Evolutionary conservation across 2,329 filamentous ascomycete genomes (phyloP), one percentile per base, ranked within the genome.

Genomic region (Colletotrichum sp.): DNA sequence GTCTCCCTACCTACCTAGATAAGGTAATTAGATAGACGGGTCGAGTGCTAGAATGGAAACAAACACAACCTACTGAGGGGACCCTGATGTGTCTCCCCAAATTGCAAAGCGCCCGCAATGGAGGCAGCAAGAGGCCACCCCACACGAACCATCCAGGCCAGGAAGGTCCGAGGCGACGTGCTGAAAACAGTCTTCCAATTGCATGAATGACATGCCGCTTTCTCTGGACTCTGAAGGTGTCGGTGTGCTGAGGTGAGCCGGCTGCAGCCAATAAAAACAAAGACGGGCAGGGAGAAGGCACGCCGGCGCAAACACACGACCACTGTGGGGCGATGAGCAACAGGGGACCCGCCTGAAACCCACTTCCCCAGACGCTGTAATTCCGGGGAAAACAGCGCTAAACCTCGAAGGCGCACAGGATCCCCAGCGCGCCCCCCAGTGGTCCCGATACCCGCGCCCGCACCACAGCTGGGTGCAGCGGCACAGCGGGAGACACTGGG

Each of bases 281-380:
- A 59, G 55, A 28, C 13, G 55, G 66, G 60, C 67, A 63, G 55
- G 36, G 28, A 30, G 18, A 21, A 60, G 32, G 49, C 21, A 62
- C 63, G 39, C 9, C 26, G n/a, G 52, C 30, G 26, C 39, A 36
- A 15, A 39, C 24, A 55, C 60, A 55, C 34, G 30, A 30, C 59
- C 21, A 28, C 7, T 73, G 74, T 76, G 74, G 64, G 74, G 74
- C 59, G 49, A 26, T 72, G 67, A 36, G 34, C 65, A 36, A 18
- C 52, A 24, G 34, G 74, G 72, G 66, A 52, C 30, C 67, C 62
- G 66, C 76, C 60, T 32, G 34, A 64, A 55, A 68, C 66, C 76
- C 76, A 78, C 76, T 78, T 78, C 76, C 76, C 76, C 76, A 78
- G 76, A 78, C 75, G 64, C 75, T 78, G 76, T 75, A 68, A 74